Evolutionary conservation across 2,329 filamentous ascomycete species (phyloP).

Genomic region (Monilinia vaccinii-corymbosi): DNA sequence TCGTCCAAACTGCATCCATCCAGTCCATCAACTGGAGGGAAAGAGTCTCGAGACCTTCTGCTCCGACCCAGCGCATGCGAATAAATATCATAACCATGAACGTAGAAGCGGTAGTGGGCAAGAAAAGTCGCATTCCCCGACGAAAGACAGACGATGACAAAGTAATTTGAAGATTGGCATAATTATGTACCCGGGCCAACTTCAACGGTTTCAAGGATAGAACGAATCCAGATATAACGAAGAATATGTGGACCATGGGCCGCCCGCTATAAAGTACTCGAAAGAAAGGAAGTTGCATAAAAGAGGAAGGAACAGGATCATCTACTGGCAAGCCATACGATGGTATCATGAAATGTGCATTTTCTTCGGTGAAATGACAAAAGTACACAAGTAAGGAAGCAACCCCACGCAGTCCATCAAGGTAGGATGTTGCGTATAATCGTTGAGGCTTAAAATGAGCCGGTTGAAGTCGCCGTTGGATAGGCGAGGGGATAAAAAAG

Average conservation of each 20-base stretch:
- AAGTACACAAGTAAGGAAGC: slow-evolving; percentile 41
- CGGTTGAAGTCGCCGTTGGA: slow-evolving; percentile 28
- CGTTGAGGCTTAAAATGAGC: slow-evolving; percentile 18
- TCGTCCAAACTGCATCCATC: slow-evolving; percentile 7
- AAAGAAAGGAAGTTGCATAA: slow-evolving; percentile 37
- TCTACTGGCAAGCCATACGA: slow-evolving; percentile 25
- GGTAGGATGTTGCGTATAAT: slow-evolving; percentile 33
- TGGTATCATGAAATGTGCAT: slow-evolving; percentile 31
- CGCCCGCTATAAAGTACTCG: slow-evolving; percentile 38
- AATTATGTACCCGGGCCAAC: slow-evolving; percentile 33
- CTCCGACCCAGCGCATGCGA: background rate
- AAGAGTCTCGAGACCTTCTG: background rate
- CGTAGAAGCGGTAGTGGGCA: slow-evolving; percentile 27
- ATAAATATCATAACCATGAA: slow-evolving; percentile 9
- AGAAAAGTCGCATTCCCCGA: slow-evolving; percentile 38
- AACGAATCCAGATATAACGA: slow-evolving; percentile 42
- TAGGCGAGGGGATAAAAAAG: slow-evolving; percentile 25
- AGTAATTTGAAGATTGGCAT: slow-evolving; percentile 31
- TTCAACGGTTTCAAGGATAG: slow-evolving; percentile 38
- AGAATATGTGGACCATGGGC: slow-evolving; percentile 43
- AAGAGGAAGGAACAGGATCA: slow-evolving; percentile 30
- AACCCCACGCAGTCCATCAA: slow-evolving; percentile 41
- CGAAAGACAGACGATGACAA: slow-evolving; percentile 40
- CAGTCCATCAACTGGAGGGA: slow-evolving; percentile 1
- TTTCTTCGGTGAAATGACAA: slow-evolving; percentile 36